phyloP scores from a whole-genome alignment of 129 eudicot species.

The Daucus carota region DNA sequence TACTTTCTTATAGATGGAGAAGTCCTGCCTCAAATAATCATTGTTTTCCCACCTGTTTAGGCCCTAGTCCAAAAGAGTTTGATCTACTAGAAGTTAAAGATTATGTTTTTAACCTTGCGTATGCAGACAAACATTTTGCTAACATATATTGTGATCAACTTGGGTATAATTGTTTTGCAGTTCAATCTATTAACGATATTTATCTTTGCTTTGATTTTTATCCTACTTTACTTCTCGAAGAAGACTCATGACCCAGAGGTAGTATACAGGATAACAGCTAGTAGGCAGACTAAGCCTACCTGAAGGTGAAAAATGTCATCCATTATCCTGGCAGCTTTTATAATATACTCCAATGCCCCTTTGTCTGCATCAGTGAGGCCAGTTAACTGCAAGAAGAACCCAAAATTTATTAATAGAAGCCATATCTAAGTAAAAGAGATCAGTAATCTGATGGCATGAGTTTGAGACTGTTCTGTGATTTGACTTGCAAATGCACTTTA shows the following conservation, averaged over 20 bases:
- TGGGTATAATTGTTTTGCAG: not conserved
- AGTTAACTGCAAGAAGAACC: slow-evolving; percentile 43
- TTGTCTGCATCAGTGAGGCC: slow-evolving; percentile 66
- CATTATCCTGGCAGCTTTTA: slow-evolving; percentile 65
- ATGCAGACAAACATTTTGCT: not conserved
- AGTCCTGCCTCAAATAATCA: not conserved
- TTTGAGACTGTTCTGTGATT: not conserved
- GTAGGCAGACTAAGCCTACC: slow-evolving; percentile 28
- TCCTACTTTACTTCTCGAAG: not conserved
- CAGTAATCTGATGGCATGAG: not conserved
- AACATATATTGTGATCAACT: not conserved
- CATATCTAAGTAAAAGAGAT: not conserved
- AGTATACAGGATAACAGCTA: not conserved
- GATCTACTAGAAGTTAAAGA: not conserved
- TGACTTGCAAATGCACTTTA: not conserved
- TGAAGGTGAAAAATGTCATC: slow-evolving; percentile 75
- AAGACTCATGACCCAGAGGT: not conserved
- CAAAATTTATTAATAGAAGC: not conserved
- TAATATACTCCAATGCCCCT: slow-evolving; percentile 55
- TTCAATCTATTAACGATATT: not conserved
- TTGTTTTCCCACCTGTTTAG: not conserved
- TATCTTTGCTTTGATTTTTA: not conserved
- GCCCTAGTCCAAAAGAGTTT: not conserved
- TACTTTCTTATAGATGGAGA: not conserved
- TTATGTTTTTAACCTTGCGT: not conserved